These are phyloP conservation scores for Ogataea glucozyma DNA, from an alignment of 805 yeast species.

Conservation along the genomic window DNA sequence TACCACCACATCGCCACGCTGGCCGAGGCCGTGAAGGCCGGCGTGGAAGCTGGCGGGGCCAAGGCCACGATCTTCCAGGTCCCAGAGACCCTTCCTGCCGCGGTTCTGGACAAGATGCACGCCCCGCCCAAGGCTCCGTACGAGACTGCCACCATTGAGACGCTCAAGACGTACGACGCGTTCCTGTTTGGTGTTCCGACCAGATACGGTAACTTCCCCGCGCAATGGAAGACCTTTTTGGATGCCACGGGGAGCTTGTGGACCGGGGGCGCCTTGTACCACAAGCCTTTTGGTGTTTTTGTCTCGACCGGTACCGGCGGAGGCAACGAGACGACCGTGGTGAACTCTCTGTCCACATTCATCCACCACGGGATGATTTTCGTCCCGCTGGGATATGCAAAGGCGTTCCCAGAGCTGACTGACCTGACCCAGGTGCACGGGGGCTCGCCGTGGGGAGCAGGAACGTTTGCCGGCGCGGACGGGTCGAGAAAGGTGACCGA, in stretches of 20 bases:
- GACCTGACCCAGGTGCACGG: constrained; percentile 72
- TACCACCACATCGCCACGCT: constrained; percentile 74
- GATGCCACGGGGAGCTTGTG: constrained; percentile 76
- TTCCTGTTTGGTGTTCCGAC: constrained; percentile 81
- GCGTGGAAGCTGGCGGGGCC: constrained; percentile 71
- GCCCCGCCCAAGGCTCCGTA: constrained; percentile 62
- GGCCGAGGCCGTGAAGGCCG: constrained; percentile 69
- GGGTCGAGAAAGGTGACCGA: constrained; percentile 70
- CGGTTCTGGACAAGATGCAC: constrained; percentile 58
- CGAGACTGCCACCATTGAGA: constrained; percentile 60
- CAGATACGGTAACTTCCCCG: constrained; percentile 72
- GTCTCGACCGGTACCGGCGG: constrained; percentile 72
- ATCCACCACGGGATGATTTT: constrained; percentile 77
- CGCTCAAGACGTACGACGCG: constrained; percentile 65
- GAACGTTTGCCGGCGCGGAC: constrained; percentile 71
- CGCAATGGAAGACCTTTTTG: constrained; percentile 77
- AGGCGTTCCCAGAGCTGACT: constrained; percentile 54
- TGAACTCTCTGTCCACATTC: constrained; percentile 56
- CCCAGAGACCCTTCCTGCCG: constrained; percentile 71
- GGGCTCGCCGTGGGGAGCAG: constrained; percentile 87
- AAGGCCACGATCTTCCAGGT: constrained; percentile 73
- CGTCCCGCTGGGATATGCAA: constrained; percentile 75
- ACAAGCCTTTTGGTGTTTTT: constrained; percentile 74
- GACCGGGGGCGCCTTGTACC: constrained; percentile 67
- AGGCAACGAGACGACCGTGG: constrained; percentile 75